phyloP scores from a whole-genome alignment of 495 filamentous ascomycete species.

The Hypomontagnella submonticulosa region DNA sequence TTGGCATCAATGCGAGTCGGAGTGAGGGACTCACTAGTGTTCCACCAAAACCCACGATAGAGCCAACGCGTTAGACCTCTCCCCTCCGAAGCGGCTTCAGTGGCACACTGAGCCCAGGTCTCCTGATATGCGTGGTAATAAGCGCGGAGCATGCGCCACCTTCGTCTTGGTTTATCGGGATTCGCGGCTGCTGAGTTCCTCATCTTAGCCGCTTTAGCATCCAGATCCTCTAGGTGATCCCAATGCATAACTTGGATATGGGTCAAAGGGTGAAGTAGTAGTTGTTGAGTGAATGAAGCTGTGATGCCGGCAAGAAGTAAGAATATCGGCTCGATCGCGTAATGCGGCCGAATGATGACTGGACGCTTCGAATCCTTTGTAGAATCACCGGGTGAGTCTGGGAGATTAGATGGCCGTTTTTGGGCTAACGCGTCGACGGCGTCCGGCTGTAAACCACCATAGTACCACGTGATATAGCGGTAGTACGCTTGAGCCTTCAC shows the following conservation, averaged over 20 bases:
- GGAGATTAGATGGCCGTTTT: slow-evolving; percentile 48
- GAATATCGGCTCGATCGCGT: slow-evolving; percentile 84
- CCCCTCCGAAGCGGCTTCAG: slow-evolving; percentile 69
- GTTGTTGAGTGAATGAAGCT: slow-evolving; percentile 80
- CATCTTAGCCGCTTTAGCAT: slow-evolving; percentile 66
- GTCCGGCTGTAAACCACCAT: slow-evolving; percentile 67
- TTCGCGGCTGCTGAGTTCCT: slow-evolving; percentile 38
- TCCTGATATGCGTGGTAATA: slow-evolving; percentile 82
- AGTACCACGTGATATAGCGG: slow-evolving; percentile 79
- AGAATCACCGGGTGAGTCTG: slow-evolving; percentile 7
- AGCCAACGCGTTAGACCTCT: slow-evolving; percentile 75
- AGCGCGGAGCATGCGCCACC: slow-evolving; percentile 66
- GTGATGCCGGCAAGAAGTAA: slow-evolving; percentile 79
- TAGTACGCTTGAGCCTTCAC: slow-evolving; percentile 89
- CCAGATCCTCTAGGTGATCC: slow-evolving; percentile 79
- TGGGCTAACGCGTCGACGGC: slow-evolving; percentile 54
- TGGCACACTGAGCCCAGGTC: slow-evolving; percentile 75
- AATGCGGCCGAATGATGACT: slow-evolving; percentile 80
- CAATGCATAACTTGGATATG: slow-evolving; percentile 82
- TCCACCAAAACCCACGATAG: slow-evolving; percentile 79
- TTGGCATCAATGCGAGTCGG: not conserved
- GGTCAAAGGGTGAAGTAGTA: slow-evolving; percentile 80
- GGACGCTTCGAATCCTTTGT: slow-evolving; percentile 47
- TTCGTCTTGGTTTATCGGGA: slow-evolving; percentile 45
- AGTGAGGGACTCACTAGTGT: slow-evolving; percentile 56